Percentiles rank a stretch among this genome's conserved stretches.
Evolutionary conservation across 345 rosid species (phyloP).

Genomic region (Barbarea vulgaris): DNA sequence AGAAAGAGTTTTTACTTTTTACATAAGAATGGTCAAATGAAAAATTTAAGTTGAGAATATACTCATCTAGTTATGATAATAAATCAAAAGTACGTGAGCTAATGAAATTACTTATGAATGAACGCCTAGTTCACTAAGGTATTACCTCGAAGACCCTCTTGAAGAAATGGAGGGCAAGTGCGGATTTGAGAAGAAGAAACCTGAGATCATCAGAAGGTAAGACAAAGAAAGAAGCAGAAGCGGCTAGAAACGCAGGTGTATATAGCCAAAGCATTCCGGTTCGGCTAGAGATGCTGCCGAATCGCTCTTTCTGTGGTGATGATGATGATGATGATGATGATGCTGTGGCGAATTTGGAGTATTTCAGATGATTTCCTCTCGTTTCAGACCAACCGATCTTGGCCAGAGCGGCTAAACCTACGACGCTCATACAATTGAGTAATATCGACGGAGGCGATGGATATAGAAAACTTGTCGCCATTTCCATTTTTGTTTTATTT

Average conservation of each 20-base stretch:
- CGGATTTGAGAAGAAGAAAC: conserved; percentile 52
- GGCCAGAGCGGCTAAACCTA: conserved; percentile 39
- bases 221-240: conserved; percentile 52
- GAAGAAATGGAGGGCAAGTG: conserved; percentile 69
- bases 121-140: neutral
- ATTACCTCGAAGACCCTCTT: conserved; percentile 50
- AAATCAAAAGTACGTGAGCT: neutral
- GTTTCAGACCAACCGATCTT: conserved; percentile 49
- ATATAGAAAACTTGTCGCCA: conserved; percentile 31
- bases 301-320: neutral
- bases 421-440: conserved; percentile 44
- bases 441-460: conserved; percentile 49
- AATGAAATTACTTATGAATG: neutral
- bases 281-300: conserved; percentile 48
- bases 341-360: conserved; percentile 57
- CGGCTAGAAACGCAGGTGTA: conserved; percentile 61
- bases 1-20: too few species aligned
- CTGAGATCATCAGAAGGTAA: conserved; percentile 51
- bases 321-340: neutral
- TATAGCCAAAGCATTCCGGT: conserved; percentile 63
- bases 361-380: conserved; percentile 52
- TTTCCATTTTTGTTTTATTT: conserved; percentile 5
- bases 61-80: too few species aligned
- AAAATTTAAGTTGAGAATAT: too few species aligned
- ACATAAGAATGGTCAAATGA: too few species aligned